Evolutionary conservation across 345 rosid species (phyloP), one percentile per base, ranked within the genome.

Genomic region (Ceriops zippeliana): DNA sequence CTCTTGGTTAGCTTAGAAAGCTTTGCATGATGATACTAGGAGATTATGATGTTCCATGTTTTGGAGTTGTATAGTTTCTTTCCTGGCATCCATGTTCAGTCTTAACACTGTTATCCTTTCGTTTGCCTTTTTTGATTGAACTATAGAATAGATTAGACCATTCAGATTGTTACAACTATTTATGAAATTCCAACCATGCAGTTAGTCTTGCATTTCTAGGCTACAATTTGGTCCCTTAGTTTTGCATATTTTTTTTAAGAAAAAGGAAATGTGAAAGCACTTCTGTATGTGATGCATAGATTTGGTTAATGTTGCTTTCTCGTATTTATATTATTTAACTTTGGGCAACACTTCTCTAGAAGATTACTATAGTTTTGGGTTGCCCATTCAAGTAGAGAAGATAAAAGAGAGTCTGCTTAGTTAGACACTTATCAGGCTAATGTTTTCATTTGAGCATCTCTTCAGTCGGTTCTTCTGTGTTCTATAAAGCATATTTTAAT

Each of bases 401-500:
- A 15, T 42, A 13, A 42, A 42, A 42, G 49, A 42, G 16, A 3
- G 49, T 42, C 49, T 2, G 2, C 16, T 42, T 13, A 11, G 17
- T 42, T 42, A 11, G 16, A 42, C 4, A 15, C 49, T 42, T 42
- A 13, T 13, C 15, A 42, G 49, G 49, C 49, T 42, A 42, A 42
- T 42, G 49, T 42, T 3, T 42, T 42, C 49, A 42, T 16, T 34
- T 56, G 59, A 5, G 59, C 10, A 56, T 8, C 46, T 26, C 28
- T 32, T 32, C 10, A 34, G 26, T 46, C 22, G 20, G 22, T 3
- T 59, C 21, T 57, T 71, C 7, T 16, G 38, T 52, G 21, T n/a
- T 13, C 27, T 24, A 58, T 66, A 49, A 52, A 42, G 32, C 31
- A 64, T 71, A 65, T 49, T 75, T 42, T 15, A 10, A 56, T 24